Conservation (phyloP, 2,329 filamentous ascomycete species). For the Hymenoscyphus repandus region DNA sequence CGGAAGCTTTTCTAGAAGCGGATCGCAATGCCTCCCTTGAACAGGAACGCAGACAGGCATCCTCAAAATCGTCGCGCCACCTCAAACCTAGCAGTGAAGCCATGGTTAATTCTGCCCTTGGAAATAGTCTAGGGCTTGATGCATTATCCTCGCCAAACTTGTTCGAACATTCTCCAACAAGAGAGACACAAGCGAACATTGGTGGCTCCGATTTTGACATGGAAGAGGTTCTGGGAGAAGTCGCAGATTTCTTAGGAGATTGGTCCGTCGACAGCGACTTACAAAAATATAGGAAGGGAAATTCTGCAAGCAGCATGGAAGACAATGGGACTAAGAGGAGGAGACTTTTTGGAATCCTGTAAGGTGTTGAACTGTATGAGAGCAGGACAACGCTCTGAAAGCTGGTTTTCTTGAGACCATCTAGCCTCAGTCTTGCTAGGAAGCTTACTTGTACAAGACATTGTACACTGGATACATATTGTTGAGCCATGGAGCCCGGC, state of each 20-base stretch:
- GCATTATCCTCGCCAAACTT: background rate
- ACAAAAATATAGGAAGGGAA: slow-evolving; percentile 26
- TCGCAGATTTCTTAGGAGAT: slow-evolving; percentile 28
- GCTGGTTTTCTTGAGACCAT: background rate
- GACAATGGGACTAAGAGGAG: slow-evolving; percentile 14
- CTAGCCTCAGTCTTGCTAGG: background rate
- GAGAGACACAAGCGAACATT: background rate
- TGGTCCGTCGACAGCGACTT: slow-evolving; percentile 37
- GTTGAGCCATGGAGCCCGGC: background rate
- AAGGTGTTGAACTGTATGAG: background rate
- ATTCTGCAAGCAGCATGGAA: slow-evolving; percentile 3
- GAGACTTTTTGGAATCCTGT: slow-evolving; percentile 19
- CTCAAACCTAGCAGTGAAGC: slow-evolving; percentile 40
- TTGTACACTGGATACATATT: background rate
- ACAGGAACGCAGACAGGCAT: slow-evolving; percentile 2
- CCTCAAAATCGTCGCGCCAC: slow-evolving; percentile 33
- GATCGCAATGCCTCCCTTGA: slow-evolving; percentile 30
- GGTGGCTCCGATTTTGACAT: slow-evolving; percentile 17
- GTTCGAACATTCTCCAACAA: background rate
- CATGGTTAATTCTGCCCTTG: slow-evolving; percentile 13
- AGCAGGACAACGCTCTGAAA: background rate
- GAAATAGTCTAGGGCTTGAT: background rate
- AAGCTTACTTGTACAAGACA: background rate
- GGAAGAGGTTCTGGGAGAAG: slow-evolving; percentile 26
- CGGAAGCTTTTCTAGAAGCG: slow-evolving; percentile 43